Evolutionary conservation across 1,139 yeast species (phyloP).

Genomic region (Blastobotrys buckinghamii): DNA sequence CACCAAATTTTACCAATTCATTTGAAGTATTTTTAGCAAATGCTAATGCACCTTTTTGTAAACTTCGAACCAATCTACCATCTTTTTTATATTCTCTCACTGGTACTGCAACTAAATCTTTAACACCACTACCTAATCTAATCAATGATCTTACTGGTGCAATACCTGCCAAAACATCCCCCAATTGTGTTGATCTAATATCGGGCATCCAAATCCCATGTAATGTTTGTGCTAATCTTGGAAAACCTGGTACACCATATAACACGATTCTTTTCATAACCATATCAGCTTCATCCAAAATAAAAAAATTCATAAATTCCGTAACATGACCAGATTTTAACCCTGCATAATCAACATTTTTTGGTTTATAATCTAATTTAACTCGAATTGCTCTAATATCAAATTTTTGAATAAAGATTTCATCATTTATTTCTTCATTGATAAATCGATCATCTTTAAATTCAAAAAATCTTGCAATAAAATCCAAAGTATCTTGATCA

Average conservation of each 20-base stretch:
- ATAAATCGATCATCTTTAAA: slow-evolving; percentile 69
- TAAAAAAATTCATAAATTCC: slow-evolving; percentile 83
- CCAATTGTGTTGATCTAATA: slow-evolving; percentile 68
- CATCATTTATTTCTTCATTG: slow-evolving; percentile 36
- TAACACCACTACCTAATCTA: slow-evolving; percentile 72
- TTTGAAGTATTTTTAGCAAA: slow-evolving; percentile 78
- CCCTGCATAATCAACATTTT: slow-evolving; percentile 77
- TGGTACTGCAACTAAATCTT: slow-evolving; percentile 68
- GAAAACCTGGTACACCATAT: slow-evolving; percentile 73
- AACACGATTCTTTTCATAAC: slow-evolving; percentile 54
- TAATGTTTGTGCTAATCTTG: slow-evolving; percentile 49
- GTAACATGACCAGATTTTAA: slow-evolving; percentile 79
- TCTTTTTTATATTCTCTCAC: slow-evolving; percentile 67
- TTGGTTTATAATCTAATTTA: slow-evolving; percentile 87
- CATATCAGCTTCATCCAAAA: slow-evolving; percentile 78
- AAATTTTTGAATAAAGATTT: slow-evolving; percentile 65
- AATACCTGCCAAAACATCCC: slow-evolving; percentile 75
- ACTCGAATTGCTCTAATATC: slow-evolving; percentile 57
- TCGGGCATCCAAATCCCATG: slow-evolving; percentile 81
- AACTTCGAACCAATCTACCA: slow-evolving; percentile 60
- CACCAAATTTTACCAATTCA: slow-evolving; percentile 77
- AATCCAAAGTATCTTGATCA: slow-evolving; percentile 91
- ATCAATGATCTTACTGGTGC: slow-evolving; percentile 77
- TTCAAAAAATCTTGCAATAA: slow-evolving; percentile 69
- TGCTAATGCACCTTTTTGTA: slow-evolving; percentile 71